Base-by-base conservation (phyloP, 2,329 filamentous ascomycete genomes). In the Colletotrichum kahawae region DNA sequence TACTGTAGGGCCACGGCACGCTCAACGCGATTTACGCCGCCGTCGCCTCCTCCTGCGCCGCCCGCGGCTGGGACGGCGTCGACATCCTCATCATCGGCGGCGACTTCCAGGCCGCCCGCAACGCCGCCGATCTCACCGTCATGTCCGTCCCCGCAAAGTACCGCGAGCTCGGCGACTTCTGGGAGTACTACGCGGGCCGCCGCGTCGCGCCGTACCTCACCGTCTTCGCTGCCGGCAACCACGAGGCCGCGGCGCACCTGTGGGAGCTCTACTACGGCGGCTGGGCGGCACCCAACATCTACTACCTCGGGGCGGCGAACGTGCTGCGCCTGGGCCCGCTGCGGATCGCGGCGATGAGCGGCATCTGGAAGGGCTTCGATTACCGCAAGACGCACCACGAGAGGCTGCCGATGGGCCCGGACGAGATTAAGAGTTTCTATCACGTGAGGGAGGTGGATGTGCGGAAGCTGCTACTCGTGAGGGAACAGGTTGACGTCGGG, bases 261-360 rank as follows among this genome's bases (percentile, higher is more conserved):
- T 97, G 93, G 88, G 97, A 99, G 85, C 90, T 99, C 1, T 98
- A 95, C 86, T 98, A 98, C 82, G 97, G 97, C 67, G 97, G 97
- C 66, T 99, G 97, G 97, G 97, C 95, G 7, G 96, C 96, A 9
- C 95, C 95, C 10, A 98, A 97, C 79, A 98, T 99, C 77, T 99
- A 98, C 88, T 99, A 98, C 85, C 90, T 98, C 83, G 97, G 97
- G 64, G 95, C 95, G 38, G 95, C 97, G 75, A 98, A 98, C 81
- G 93, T 99, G 10, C 83, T 99, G 54, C 93, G 93, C 21, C 88
- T 97, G 36, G 96, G 96, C 0, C 93, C 95, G 2, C 86, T 99
- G 64, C 92, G 97, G 27, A 98, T 99, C 76, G 95, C 95, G 43
- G 96, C 94, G 7, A 88, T 98, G 82, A 97, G 95, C 68, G 97